Evolutionary conservation across 345 rosid species (phyloP).

Genomic region (Pistacia integerrima): DNA sequence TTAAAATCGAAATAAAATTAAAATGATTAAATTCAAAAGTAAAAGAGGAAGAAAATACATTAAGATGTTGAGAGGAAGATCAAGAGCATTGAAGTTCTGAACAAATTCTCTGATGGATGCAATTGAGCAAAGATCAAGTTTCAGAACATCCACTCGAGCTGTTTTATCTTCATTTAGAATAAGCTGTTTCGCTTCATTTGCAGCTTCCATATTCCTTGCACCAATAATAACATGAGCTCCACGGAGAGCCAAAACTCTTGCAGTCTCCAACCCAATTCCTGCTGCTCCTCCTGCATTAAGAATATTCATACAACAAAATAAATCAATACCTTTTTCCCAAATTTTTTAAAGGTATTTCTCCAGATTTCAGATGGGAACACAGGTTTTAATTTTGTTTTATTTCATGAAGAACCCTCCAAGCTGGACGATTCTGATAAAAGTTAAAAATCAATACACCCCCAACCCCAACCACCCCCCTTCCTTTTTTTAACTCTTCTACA

Average conservation of each 20-base stretch:
- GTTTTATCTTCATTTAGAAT: conserved; percentile 39
- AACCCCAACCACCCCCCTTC: no score
- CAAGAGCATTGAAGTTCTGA: conserved; percentile 48
- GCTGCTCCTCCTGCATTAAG: conserved; percentile 73
- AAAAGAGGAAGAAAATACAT: conserved; percentile 42
- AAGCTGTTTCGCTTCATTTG: conserved; percentile 54
- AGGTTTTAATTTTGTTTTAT: no score
- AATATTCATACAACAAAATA: neutral
- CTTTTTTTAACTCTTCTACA: no score
- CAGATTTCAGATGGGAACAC: no score
- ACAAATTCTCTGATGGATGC: conserved; percentile 59
- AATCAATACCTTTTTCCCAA: neutral
- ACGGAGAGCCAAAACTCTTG: conserved; percentile 71
- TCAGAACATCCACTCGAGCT: conserved; percentile 55
- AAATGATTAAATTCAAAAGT: neutral
- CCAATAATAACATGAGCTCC: conserved; percentile 77
- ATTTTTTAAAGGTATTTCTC: no score
- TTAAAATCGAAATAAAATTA: neutral
- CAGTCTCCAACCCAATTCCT: conserved; percentile 91
- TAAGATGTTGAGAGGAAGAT: conserved; percentile 74
- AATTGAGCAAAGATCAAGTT: conserved; percentile 61
- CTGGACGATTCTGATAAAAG: no score
- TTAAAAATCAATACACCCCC: no score
- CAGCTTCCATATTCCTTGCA: conserved; percentile 78
- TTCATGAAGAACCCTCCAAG: no score